Base-by-base conservation (phyloP, 2,329 filamentous ascomycete species). In the Arthroderma sp. region DNA sequence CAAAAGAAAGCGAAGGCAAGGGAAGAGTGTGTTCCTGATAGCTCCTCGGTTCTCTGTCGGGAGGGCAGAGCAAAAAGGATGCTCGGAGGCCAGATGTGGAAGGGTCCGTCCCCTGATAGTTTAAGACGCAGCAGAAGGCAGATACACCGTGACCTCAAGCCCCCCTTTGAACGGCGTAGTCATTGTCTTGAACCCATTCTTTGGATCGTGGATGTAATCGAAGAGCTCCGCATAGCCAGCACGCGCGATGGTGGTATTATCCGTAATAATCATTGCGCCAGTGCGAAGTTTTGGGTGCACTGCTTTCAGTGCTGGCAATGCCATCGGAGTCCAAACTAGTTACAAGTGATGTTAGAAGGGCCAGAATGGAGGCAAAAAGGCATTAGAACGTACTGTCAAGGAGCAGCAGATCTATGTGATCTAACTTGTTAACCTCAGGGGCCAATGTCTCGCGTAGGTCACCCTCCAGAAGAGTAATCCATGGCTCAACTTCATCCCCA, bases 401-500 rank as follows among this genome's bases (percentile, higher is more conserved):
- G 27, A 79, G 58, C 10, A 81, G 51, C 15, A 80, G 62, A 49
- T 80, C 74, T n/a, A 80, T 62, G 10, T 44, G 44, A 22, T 48
- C 48, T 4, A 43, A 39, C 29, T 66, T 53, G 1, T 65, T 60
- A 0, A 80, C 46, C 30, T 66, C 64, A 2, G 62, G 51, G 49
- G 70, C 69, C n/a, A 77, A 58, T 0, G 75, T 80, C 56, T 80
- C 70, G 0, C 66, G 62, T 40, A 81, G 49, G 53, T 80, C 72
- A 0, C 77, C 77, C 47, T 72, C 72, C 4, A 76, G 60, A 27
- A 80, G 58, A 29, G 79, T 75, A 52, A 80, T 76, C 53, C 64
- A 62, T 3, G 56, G 54, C 44, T 66, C 65, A 1, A 79, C 65
- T 9, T 66, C 66, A 1, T 67, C 59, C 0, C 75, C 76, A 2